These are phyloP conservation scores for Cylindrotheca fusiformis DNA, from an alignment of 108 stramenopile species.

Conservation along the genomic window DNA sequence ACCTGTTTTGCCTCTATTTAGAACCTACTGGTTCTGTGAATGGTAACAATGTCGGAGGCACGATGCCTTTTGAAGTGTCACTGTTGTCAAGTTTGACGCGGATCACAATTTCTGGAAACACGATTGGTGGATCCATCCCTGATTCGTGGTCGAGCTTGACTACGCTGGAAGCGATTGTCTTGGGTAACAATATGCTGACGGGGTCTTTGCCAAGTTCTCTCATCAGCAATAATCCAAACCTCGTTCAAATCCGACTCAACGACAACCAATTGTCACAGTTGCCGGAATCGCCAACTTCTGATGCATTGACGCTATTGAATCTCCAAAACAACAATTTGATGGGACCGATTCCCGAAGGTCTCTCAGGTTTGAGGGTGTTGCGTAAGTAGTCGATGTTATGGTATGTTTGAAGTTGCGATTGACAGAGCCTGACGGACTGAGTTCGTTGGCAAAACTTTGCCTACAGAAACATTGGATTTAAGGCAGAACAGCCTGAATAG, in stretches of 20 bases:
- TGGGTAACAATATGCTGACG: slow-evolving; percentile 15
- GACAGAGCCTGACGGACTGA: not conserved
- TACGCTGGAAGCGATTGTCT: slow-evolving; percentile 2
- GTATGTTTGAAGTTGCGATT: not conserved
- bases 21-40: not conserved
- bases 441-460: not conserved
- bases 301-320: slow-evolving; percentile 25
- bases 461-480: not conserved
- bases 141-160: slow-evolving; percentile 16
- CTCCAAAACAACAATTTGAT: slow-evolving; percentile 51
- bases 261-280: slow-evolving; percentile 17
- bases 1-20: slow-evolving; percentile 1
- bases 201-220: slow-evolving; percentile 27
- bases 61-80: slow-evolving; percentile 26
- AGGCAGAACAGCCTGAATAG: slow-evolving; percentile 11
- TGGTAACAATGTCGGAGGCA: slow-evolving; percentile 24
- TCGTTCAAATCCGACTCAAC: slow-evolving; percentile 1
- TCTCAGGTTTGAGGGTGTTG: slow-evolving; percentile 7
- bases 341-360: slow-evolving; percentile 50
- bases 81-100: slow-evolving; percentile 14
- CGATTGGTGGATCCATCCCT: slow-evolving; percentile 25
- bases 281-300: not conserved
- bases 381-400: not conserved
- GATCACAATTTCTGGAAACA: slow-evolving; percentile 11
- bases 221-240: slow-evolving; percentile 7